Evolutionary conservation across 805 yeast species (phyloP), one percentile per base, ranked within the genome.

Genomic region (Wickerhamiella domercqiae): DNA sequence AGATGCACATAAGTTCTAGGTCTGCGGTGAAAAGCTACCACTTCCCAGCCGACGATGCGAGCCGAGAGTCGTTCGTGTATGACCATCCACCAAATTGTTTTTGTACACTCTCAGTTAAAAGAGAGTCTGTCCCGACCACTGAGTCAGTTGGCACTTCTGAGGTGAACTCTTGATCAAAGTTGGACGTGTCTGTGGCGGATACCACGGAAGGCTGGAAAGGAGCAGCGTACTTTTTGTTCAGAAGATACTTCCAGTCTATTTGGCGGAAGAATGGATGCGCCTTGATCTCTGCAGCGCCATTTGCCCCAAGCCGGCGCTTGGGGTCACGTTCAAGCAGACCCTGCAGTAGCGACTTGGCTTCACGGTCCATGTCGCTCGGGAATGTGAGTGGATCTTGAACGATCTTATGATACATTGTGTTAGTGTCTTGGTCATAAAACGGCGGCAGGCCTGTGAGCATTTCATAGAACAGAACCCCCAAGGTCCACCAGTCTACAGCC

Each of bases 11-110:
- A n/a, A n/a, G n/a, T n/a, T n/a, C n/a, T n/a, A n/a, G n/a, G n/a
- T n/a, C n/a, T n/a, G n/a, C n/a, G n/a, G n/a, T n/a, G n/a, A n/a
- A n/a, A 17, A 21, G 24, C 36, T 39, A 53, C 57, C 59, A 54
- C 36, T 45, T 46, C 7, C 56, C 57, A 9, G 26, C 26, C 32
- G 55, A 49, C 35, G 48, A 45, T 5, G 60, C 59, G 21, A 56
- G 49, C 37, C 46, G 45, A 21, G 57, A 47, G 34, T 52, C 55
- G 36, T 47, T 52, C 7, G 61, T 55, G 58, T 86, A 87, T 2
- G 97, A 87, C 98, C 98, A 90, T 5, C 98, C 97, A 34, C 95
- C 97, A 65, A 90, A 90, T 61, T 90, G 97, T 55, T 79, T 75
- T 59, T 90, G 98, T n/a, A 90, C 95, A 50, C 86, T 73, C 49